Percentiles rank a stretch among this genome's conserved stretches.
Evolutionary conservation across 148 eudicot species (phyloP).

Genomic region (Rheum nobile): DNA sequence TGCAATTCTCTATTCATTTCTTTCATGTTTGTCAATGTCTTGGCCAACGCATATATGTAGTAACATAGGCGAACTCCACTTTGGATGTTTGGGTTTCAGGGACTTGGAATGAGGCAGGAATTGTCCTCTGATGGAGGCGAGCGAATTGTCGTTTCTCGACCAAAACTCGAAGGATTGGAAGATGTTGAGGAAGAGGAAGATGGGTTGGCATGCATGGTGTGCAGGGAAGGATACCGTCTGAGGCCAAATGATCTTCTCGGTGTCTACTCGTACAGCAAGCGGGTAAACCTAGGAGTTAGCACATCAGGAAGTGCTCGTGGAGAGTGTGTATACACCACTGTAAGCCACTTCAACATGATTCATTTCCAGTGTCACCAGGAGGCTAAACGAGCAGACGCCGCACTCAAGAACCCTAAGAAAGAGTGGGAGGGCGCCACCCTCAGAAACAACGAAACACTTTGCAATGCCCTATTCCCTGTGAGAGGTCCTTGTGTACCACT

Average conservation of each 20-base stretch:
- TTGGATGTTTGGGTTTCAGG: slow-evolving; percentile 24
- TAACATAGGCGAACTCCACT: neutral
- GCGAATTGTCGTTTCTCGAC: slow-evolving; percentile 73
- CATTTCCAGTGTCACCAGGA: slow-evolving; percentile 99
- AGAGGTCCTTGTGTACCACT: slow-evolving; percentile 87
- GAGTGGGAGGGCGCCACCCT: slow-evolving; percentile 99
- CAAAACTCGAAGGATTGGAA: slow-evolving; percentile 87
- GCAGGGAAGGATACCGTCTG: slow-evolving; percentile 90
- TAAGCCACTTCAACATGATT: slow-evolving; percentile 94
- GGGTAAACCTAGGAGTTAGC: slow-evolving; percentile 84
- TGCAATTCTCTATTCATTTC: neutral
- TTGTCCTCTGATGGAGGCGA: slow-evolving; percentile 88
- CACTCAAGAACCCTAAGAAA: slow-evolving; percentile 75
- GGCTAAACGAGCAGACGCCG: slow-evolving; percentile 97
- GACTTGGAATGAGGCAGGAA: slow-evolving; percentile 80
- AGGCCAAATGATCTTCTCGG: slow-evolving; percentile 83
- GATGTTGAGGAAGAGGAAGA: slow-evolving; percentile 97
- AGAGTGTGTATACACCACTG: slow-evolving; percentile 94
- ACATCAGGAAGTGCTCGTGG: slow-evolving; percentile 76
- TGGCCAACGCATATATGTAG: neutral
- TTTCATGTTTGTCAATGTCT: neutral
- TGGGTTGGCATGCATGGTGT: slow-evolving; percentile 98
- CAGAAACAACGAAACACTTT: slow-evolving; percentile 88
- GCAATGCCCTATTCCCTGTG: slow-evolving; percentile 84
- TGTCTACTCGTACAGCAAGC: slow-evolving; percentile 86